Evolutionary conservation across 441 rosid species (phyloP).

Genomic region (Adansonia madagascariensis): DNA sequence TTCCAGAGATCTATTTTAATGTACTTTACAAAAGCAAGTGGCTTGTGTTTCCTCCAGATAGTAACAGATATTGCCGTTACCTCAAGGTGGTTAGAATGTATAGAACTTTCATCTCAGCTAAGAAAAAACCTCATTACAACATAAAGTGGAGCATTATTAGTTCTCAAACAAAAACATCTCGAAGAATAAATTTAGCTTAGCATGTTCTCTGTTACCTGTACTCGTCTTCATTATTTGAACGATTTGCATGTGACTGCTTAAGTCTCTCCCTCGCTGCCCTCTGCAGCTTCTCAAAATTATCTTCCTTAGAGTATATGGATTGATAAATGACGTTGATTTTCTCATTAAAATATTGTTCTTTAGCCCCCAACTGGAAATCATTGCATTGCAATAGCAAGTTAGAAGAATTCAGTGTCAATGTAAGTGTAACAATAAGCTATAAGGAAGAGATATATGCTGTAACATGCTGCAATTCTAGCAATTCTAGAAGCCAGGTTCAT

Average conservation of each 20-base stretch:
- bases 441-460: not conserved
- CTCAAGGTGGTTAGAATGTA: not conserved
- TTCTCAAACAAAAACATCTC: not conserved
- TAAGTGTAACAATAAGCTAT: not conserved
- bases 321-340: slow-evolving; percentile 47
- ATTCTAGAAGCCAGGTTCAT: too few relatives aligned
- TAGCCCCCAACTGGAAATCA: slow-evolving; percentile 53
- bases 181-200: not conserved
- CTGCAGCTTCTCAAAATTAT: slow-evolving; percentile 59
- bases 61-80: not conserved
- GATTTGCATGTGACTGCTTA: slow-evolving; percentile 38
- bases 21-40: not conserved
- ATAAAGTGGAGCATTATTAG: not conserved
- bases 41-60: not conserved
- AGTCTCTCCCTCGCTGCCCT: slow-evolving; percentile 52
- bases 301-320: slow-evolving; percentile 52
- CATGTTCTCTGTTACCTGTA: slow-evolving; percentile 9
- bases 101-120: not conserved
- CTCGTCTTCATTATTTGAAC: slow-evolving; percentile 36
- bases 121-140: not conserved
- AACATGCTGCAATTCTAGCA: not conserved
- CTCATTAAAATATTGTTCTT: slow-evolving; percentile 66
- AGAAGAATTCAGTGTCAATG: not conserved
- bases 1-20: not conserved
- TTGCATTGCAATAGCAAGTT: not conserved